Conservation (phyloP, 1,139 yeast genomes). For the Eremothecium sinecaudum region DNA sequence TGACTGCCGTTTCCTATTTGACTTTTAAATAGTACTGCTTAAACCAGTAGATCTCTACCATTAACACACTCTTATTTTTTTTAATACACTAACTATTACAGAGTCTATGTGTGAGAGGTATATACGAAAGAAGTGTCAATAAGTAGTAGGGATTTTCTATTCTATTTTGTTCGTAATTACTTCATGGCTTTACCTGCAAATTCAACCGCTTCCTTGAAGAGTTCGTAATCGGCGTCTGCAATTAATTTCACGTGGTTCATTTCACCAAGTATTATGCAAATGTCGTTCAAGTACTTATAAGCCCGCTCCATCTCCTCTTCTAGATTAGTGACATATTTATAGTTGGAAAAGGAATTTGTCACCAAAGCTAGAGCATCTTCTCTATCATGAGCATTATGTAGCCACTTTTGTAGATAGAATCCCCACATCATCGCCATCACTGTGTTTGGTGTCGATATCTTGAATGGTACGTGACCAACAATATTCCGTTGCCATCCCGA, state of each 20-base stretch:
- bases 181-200: conserved; percentile 4
- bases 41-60: no score
- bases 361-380: conserved; percentile 25
- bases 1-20: no score
- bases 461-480: conserved; percentile 54
- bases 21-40: no score
- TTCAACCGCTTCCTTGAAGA: conserved; percentile 3
- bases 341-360: conserved; percentile 25
- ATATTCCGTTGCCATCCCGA: conserved; percentile 48
- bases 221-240: conserved; percentile 6
- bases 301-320: conserved; percentile 24
- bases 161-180: background rate
- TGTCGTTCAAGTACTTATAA: conserved; percentile 17
- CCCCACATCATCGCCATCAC: conserved; percentile 32
- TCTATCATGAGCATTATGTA: conserved; percentile 28
- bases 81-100: no score
- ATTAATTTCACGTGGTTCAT: conserved; percentile 7
- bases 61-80: no score
- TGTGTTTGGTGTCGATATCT: conserved; percentile 25
- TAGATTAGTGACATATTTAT: conserved; percentile 23
- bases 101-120: no score
- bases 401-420: conserved; percentile 26
- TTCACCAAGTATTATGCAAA: conserved; percentile 6
- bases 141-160: no score
- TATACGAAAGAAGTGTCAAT: no score